Conservation (phyloP, 164 flowering plant species). For the Hamamelis virginiana region DNA sequence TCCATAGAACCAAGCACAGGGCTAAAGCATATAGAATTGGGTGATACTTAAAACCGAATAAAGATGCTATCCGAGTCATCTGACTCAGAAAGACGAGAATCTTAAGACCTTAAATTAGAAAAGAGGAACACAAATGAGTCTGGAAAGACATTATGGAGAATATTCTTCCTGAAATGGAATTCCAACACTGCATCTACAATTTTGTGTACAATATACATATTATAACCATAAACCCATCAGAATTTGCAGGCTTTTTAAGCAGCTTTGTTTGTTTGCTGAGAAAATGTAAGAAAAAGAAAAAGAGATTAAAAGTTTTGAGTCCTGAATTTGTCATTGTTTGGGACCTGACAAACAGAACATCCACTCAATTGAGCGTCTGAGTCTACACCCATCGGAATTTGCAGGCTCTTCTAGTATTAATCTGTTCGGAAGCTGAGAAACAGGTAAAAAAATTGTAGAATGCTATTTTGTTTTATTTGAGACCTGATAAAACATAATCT, state of each 20-base stretch:
- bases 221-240: too few relatives aligned
- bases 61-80: constrained; percentile 25
- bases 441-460: too few relatives aligned
- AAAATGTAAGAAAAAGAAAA: not conserved
- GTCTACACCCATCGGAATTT: too few relatives aligned
- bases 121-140: constrained; percentile 14
- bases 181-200: constrained; percentile 20
- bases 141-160: constrained; percentile 21
- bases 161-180: constrained; percentile 40
- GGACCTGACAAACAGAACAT: not conserved
- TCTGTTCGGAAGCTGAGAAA: too few relatives aligned
- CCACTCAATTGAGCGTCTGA: not conserved
- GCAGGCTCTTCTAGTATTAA: too few relatives aligned
- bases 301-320: not conserved
- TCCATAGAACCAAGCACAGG: constrained; percentile 12
- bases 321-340: not conserved
- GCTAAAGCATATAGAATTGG: constrained; percentile 7
- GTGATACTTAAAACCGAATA: constrained; percentile 6
- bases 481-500: too few relatives aligned
- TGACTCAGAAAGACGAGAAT: constrained; percentile 35
- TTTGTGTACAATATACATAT: not conserved
- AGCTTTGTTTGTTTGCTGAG: constrained; percentile 6
- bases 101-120: constrained; percentile 9
- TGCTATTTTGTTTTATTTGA: too few relatives aligned
- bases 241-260: too few relatives aligned